A percentile compares a stretch with the other conserved stretches of the same genome.
Conservation (phyloP, 2,329 filamentous ascomycete genomes). For the Xylariales sp. region DNA sequence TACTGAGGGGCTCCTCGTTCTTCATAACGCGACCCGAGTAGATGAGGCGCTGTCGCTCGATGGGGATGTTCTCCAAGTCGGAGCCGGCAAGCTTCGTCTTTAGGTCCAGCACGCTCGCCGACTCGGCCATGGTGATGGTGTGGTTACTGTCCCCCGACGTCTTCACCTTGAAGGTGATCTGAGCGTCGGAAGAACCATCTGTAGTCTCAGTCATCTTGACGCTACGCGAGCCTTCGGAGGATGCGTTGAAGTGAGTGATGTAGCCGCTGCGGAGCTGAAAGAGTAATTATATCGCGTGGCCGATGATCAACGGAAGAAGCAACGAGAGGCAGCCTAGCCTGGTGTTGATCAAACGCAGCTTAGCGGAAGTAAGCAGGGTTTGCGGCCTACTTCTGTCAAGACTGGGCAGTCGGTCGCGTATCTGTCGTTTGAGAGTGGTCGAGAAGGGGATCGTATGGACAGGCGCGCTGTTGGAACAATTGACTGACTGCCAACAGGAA, state of each 20-base stretch:
- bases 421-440: no score
- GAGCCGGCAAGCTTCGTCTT: conserved; percentile 80
- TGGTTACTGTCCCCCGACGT: conserved; percentile 88
- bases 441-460: no score
- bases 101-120: conserved; percentile 75
- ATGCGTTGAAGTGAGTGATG: neutral
- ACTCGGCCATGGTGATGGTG: conserved; percentile 71
- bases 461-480: no score
- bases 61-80: conserved; percentile 81
- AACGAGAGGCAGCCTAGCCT: no score
- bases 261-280: no score
- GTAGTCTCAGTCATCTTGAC: conserved; percentile 60
- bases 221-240: neutral
- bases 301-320: no score
- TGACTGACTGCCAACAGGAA: no score
- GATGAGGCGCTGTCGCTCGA: conserved; percentile 88
- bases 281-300: no score
- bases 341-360: no score
- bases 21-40: conserved; percentile 97
- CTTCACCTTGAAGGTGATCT: conserved; percentile 96
- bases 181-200: conserved; percentile 59
- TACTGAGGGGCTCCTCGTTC: conserved; percentile 78
- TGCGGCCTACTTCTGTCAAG: no score
- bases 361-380: no score
- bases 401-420: no score